Conservation (phyloP, 1,284 basidiomycete species). For the Apiotrichum laibachii region DNA sequence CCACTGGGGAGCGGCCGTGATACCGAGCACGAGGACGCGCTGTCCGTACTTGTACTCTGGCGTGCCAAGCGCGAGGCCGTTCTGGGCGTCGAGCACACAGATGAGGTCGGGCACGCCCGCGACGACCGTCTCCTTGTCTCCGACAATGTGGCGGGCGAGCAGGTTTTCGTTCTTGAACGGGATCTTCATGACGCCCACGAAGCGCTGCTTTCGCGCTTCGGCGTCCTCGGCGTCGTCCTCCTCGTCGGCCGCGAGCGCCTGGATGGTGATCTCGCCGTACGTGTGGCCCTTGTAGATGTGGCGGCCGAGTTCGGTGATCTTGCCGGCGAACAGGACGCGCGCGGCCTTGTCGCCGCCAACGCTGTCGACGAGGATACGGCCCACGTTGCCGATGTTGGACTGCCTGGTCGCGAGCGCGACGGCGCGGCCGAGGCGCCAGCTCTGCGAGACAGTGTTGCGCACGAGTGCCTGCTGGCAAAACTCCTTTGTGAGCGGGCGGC, state of each 20-base stretch:
- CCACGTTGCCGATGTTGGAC: slow-evolving; percentile 36
- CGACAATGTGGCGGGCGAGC: slow-evolving; percentile 53
- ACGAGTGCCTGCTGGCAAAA: slow-evolving; percentile 34
- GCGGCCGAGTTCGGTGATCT: slow-evolving; percentile 57
- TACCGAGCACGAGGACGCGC: slow-evolving; percentile 59
- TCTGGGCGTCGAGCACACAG: slow-evolving; percentile 59
- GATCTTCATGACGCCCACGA: slow-evolving; percentile 27
- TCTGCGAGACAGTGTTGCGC: slow-evolving; percentile 56
- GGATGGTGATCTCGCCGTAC: slow-evolving; percentile 57
- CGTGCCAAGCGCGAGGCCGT: slow-evolving; percentile 58
- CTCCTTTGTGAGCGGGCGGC: slow-evolving; percentile 21
- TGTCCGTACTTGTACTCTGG: slow-evolving; percentile 59
- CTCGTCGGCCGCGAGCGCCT: slow-evolving; percentile 55
- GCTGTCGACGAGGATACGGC: slow-evolving; percentile 53
- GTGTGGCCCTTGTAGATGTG: slow-evolving; percentile 56
- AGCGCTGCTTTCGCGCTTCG: not conserved
- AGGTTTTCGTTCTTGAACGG: slow-evolving; percentile 64
- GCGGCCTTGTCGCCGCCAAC: slow-evolving; percentile 58
- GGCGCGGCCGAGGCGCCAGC: slow-evolving; percentile 59
- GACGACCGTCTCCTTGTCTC: slow-evolving; percentile 31
- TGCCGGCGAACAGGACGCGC: slow-evolving; percentile 58
- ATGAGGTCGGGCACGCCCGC: slow-evolving; percentile 61
- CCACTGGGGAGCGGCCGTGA: slow-evolving; percentile 62
- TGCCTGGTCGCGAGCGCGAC: slow-evolving; percentile 54
- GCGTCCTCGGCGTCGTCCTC: slow-evolving; percentile 43